These are phyloP conservation scores for Melaleuca alternifolia DNA, from an alignment of 345 rosid genomes.

Conservation along the genomic window DNA sequence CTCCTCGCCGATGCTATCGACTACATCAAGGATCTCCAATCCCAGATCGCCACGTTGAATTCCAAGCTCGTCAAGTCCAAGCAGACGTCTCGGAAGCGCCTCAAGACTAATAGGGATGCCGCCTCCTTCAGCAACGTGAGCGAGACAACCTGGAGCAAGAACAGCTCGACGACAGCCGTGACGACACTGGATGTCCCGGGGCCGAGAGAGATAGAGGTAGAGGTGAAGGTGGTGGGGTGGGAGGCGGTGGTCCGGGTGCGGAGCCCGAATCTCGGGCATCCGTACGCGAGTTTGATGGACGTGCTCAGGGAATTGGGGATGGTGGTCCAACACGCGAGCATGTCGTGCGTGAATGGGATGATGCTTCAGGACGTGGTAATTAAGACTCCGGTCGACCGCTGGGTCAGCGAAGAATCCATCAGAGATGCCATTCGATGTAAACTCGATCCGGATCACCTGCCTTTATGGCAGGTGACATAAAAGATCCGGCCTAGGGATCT, in stretches of 20 bases:
- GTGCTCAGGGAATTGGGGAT: constrained; percentile 1
- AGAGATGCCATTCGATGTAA: not conserved
- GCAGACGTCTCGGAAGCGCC: not conserved
- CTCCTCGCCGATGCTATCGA: not conserved
- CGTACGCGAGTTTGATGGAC: not conserved
- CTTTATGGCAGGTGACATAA: too few species aligned
- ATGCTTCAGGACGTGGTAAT: constrained; percentile 34
- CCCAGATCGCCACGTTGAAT: not conserved
- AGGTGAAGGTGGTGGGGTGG: not conserved
- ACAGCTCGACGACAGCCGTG: not conserved
- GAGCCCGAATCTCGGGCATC: not conserved
- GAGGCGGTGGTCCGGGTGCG: not conserved
- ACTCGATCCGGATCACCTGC: too few species aligned
- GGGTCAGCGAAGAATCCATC: not conserved
- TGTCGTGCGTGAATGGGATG: constrained; percentile 15
- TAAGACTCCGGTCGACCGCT: constrained; percentile 12
- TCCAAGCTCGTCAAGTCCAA: not conserved
- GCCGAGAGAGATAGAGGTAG: not conserved
- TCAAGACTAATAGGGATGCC: not conserved
- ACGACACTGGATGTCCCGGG: not conserved
- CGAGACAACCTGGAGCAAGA: not conserved
- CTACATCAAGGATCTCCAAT: not conserved
- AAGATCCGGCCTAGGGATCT: too few species aligned
- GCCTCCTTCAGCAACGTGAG: not conserved
- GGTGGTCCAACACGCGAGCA: constrained; percentile 29